Evolutionary conservation across 805 yeast species (phyloP), one percentile per base, ranked within the genome.

Genomic region (Candida gorgasii): DNA sequence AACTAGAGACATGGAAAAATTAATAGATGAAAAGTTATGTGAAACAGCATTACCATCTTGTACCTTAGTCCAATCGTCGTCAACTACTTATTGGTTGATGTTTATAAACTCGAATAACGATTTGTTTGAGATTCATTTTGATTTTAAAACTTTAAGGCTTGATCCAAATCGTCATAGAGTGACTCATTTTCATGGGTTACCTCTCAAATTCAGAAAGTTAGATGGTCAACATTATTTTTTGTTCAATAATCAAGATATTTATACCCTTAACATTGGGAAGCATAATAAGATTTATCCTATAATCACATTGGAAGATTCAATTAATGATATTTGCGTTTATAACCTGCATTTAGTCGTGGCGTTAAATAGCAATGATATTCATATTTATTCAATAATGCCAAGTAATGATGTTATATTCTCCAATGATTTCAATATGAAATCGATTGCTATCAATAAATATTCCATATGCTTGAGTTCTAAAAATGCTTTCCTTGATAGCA

Each of bases 401-500:
- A 40, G 32, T 2, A 42, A 37, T 9, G 47, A 43, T 29, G 39
- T 40, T 5, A 30, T 55, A 3, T 56, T 39, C 35, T 51, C 58
- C 2, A 52, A 50, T 29, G 36, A 40, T 16, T 47, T 55, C 19
- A 48, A 50, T 32, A 23, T 44, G n/a, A 56, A 55, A 33, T 50
- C 54, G 1, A 14, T 54, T 11, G 31, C 15, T n/a, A 15, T 56
- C 3, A 18, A 49, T 1, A 35, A 35, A 3, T 44, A 44, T n/a
- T 45, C 54, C 2, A 38, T 61, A 2, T 36, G 51, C 1, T 40
- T 61, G 9, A 45, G 56, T 8, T 49, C 52, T 18, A 52, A 51
- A 31, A 48, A 36, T 29, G 47, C 40, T 12, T 41, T 50, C 14
- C 28, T 43, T 29, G 53, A 46, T 11, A 39, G 31, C 16, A 26